These are phyloP conservation scores for Russula compacta DNA, from an alignment of 768 basidiomycete species.

Conservation along the genomic window DNA sequence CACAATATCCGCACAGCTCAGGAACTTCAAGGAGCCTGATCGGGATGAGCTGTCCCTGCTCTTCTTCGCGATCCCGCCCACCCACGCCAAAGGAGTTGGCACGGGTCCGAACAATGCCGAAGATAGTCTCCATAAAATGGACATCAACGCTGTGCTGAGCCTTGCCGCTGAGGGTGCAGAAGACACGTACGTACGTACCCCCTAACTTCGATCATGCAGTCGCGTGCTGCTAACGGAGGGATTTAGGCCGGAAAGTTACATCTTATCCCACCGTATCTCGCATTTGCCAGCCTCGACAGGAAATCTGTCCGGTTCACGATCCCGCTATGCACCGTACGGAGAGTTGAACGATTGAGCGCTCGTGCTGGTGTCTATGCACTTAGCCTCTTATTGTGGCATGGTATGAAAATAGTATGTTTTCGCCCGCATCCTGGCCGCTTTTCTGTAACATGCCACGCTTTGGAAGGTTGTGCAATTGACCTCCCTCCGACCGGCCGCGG, in stretches of 20 bases:
- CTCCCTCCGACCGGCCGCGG: conserved; percentile 85
- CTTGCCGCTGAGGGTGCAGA: conserved; percentile 71
- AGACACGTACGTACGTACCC: conserved; percentile 69
- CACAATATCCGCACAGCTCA: conserved; percentile 78
- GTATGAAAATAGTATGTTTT: conserved; percentile 75
- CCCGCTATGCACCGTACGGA: conserved; percentile 83
- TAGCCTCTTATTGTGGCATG: conserved; percentile 89
- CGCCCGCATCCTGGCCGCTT: neutral
- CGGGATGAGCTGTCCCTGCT: conserved; percentile 78
- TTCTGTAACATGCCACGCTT: neutral
- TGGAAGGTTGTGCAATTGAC: conserved; percentile 86
- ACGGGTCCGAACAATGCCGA: conserved; percentile 23
- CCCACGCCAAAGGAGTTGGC: conserved; percentile 14
- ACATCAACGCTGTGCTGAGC: conserved; percentile 83
- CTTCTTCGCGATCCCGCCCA: conserved; percentile 77
- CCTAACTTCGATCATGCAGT: neutral
- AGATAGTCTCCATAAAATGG: conserved; percentile 57
- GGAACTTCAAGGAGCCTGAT: conserved; percentile 87
- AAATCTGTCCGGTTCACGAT: conserved; percentile 88
- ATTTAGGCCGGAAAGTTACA: conserved; percentile 81
- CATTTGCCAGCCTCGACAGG: conserved; percentile 84
- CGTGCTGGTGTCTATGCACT: conserved; percentile 95
- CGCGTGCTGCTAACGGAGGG: conserved; percentile 1
- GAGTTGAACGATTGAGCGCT: conserved; percentile 90
- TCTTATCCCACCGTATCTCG: conserved; percentile 81